A percentile compares a stretch with the other conserved stretches of the same genome.
Conservation (phyloP, 2,329 filamentous ascomycete genomes). For the Verticillium alfalfae region DNA sequence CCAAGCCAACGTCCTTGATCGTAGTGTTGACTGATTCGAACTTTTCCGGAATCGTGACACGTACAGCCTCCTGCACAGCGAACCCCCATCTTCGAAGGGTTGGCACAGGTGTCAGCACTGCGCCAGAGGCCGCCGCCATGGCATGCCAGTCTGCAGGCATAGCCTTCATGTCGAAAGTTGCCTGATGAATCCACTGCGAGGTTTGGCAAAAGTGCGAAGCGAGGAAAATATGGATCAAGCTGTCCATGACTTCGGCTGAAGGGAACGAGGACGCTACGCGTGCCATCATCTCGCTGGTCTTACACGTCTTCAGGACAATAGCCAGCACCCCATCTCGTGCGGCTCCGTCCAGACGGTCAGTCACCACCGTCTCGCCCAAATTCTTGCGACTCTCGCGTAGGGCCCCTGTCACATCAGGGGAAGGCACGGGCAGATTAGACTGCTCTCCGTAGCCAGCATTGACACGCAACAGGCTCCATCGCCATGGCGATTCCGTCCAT, state of each 20-base stretch:
- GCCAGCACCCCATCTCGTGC: slow-evolving; percentile 59
- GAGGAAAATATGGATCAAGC: slow-evolving; percentile 55
- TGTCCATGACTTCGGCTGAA: slow-evolving; percentile 54
- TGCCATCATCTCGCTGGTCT: slow-evolving; percentile 39
- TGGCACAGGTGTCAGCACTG: slow-evolving; percentile 49
- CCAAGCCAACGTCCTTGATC: slow-evolving; percentile 39
- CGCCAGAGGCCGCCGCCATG: slow-evolving; percentile 55
- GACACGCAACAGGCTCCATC: slow-evolving; percentile 38
- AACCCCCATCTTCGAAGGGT: slow-evolving; percentile 57
- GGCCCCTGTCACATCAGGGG: slow-evolving; percentile 28
- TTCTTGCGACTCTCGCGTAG: slow-evolving; percentile 30
- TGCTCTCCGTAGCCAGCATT: slow-evolving; percentile 40
- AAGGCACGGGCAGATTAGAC: slow-evolving; percentile 36
- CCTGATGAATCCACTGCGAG: slow-evolving; percentile 56
- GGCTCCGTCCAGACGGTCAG: slow-evolving; percentile 37
- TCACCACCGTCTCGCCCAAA: slow-evolving; percentile 29
- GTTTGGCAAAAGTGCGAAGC: slow-evolving; percentile 50
- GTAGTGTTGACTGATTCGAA: slow-evolving; percentile 45
- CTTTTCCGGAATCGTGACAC: slow-evolving; percentile 20
- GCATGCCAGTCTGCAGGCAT: slow-evolving; percentile 55
- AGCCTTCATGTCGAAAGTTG: slow-evolving; percentile 50
- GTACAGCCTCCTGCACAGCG: slow-evolving; percentile 46
- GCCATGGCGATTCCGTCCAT: slow-evolving; percentile 45
- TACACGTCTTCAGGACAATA: slow-evolving; percentile 56
- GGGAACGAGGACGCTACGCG: slow-evolving; percentile 57